These are phyloP conservation scores for Aspergillus alliaceus DNA, from an alignment of 2,329 filamentous ascomycete genomes.

Conservation along the genomic window DNA sequence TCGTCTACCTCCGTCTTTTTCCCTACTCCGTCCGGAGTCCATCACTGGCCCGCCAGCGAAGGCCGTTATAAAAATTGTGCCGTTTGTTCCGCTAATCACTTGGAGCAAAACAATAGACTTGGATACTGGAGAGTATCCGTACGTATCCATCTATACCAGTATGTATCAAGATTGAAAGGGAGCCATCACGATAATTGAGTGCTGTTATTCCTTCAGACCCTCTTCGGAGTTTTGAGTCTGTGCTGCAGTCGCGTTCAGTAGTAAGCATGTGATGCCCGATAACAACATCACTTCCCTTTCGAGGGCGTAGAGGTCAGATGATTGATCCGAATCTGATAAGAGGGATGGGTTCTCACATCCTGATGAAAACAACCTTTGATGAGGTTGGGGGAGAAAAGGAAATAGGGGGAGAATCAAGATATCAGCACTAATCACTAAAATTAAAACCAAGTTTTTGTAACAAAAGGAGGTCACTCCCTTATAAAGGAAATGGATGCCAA, in stretches of 20 bases:
- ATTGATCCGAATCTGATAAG: not conserved
- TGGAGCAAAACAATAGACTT: not conserved
- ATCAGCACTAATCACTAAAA: not conserved
- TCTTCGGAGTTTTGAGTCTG: not conserved
- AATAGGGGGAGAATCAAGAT: not conserved
- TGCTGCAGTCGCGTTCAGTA: not conserved
- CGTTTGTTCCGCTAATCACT: not conserved
- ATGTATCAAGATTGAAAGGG: constrained; percentile 5
- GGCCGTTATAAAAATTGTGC: not conserved
- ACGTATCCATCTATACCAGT: constrained; percentile 6
- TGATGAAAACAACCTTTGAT: too few relatives aligned
- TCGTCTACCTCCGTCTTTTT: constrained; percentile 1
- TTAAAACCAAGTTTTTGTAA: not conserved
- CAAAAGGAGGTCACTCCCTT: constrained; percentile 8
- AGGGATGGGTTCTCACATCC: too few relatives aligned
- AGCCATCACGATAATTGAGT: not conserved
- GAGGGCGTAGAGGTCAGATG: not conserved
- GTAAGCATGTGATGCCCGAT: not conserved
- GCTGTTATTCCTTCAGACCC: not conserved
- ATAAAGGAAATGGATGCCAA: constrained; percentile 21
- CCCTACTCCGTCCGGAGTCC: not conserved
- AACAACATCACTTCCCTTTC: not conserved
- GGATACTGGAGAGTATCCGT: constrained; percentile 3
- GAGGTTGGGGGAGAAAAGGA: too few relatives aligned
- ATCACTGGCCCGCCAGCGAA: not conserved